Percentiles rank a stretch among this genome's conserved stretches.
Evolutionary conservation across 345 rosid species (phyloP).

Genomic region (Gossypium stocksii): DNA sequence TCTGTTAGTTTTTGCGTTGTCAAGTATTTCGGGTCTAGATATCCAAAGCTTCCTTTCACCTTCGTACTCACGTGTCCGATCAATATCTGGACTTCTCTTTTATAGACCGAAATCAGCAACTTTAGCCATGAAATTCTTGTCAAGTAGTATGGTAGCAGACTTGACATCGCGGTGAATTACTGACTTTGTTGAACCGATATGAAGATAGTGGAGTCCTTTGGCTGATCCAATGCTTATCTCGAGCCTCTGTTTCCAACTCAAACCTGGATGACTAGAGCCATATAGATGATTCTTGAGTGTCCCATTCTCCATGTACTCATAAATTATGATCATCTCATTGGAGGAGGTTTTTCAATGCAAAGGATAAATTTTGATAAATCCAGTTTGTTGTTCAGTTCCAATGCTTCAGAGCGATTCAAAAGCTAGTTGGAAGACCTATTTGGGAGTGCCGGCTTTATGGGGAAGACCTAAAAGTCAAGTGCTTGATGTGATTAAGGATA

Average conservation of each 20-base stretch:
- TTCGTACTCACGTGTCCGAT: constrained; percentile 42
- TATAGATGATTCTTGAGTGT: constrained; percentile 36
- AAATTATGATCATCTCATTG: constrained; percentile 19
- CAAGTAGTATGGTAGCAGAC: constrained; percentile 37
- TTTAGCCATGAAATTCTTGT: constrained; percentile 39
- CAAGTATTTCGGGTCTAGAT: constrained; percentile 41
- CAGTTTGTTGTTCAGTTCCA: too few relatives aligned
- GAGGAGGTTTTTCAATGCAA: too few relatives aligned
- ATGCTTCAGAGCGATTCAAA: too few relatives aligned
- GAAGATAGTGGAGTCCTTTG: constrained; percentile 44
- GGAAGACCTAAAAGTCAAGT: too few relatives aligned
- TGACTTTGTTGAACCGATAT: constrained; percentile 32
- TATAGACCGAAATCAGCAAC: constrained; percentile 44
- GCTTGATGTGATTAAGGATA: too few relatives aligned
- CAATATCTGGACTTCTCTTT: constrained; percentile 39
- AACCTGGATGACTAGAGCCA: constrained; percentile 30
- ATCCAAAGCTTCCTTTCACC: constrained; percentile 41
- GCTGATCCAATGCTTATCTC: constrained; percentile 43
- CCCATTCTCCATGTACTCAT: constrained; percentile 46
- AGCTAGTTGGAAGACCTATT: too few relatives aligned
- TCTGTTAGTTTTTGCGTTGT: constrained; percentile 41
- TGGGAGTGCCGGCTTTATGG: too few relatives aligned
- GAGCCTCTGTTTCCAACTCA: constrained; percentile 39
- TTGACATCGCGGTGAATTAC: constrained; percentile 43
- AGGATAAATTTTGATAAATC: too few relatives aligned